phyloP scores from a whole-genome alignment of 2,329 filamentous ascomycete species.

The Fusarium sp. region DNA sequence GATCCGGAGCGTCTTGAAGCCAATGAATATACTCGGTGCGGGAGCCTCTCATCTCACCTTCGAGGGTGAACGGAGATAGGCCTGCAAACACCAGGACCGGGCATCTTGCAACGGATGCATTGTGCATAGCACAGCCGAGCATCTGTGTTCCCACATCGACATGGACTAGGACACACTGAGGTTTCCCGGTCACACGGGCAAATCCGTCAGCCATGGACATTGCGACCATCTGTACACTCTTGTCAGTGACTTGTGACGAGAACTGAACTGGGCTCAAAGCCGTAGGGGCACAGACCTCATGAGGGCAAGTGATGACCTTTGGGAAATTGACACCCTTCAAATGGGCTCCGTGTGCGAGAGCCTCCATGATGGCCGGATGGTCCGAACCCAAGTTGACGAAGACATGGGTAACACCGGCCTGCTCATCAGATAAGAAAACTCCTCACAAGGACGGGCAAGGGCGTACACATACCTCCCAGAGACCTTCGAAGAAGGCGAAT shows the following conservation, averaged over 20 bases:
- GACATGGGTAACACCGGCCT: constrained; percentile 65
- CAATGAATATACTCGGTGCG: constrained; percentile 86
- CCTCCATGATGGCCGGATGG: constrained; percentile 81
- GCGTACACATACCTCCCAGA: constrained; percentile 64
- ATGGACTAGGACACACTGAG: constrained; percentile 81
- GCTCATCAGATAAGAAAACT: not conserved
- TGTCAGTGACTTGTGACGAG: not conserved
- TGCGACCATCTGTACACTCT: constrained; percentile 73
- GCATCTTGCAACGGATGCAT: constrained; percentile 76
- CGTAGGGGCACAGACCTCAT: not conserved
- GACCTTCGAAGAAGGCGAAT: constrained; percentile 81
- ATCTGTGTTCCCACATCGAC: constrained; percentile 85
- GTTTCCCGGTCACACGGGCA: constrained; percentile 74
- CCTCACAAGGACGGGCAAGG: not conserved
- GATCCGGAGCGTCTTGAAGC: constrained; percentile 84
- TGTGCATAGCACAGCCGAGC: constrained; percentile 80
- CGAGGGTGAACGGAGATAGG: constrained; percentile 77
- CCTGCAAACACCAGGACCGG: constrained; percentile 83
- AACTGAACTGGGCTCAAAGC: not conserved
- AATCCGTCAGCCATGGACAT: constrained; percentile 86
- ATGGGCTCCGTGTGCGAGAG: constrained; percentile 76
- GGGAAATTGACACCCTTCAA: not conserved
- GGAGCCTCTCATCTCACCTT: constrained; percentile 78
- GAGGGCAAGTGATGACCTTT: constrained; percentile 11
- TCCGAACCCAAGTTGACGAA: constrained; percentile 74